Conservation (phyloP, 2,329 filamentous ascomycete species). For the Beauveria bassiana region DNA sequence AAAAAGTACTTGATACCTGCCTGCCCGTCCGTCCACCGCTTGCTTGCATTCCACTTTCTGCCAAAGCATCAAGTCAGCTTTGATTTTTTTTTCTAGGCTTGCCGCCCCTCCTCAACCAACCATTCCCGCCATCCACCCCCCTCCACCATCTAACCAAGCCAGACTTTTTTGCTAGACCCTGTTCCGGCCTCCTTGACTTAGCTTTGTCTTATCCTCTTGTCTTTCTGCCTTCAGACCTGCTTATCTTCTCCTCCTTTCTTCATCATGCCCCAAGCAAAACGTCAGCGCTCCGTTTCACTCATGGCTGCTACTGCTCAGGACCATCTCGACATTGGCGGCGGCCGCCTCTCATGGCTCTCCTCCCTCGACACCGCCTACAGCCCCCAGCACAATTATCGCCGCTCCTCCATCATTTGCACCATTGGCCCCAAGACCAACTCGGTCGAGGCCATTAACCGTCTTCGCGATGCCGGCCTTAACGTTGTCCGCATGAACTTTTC, state of each 20-base stretch:
- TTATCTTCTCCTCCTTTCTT: conserved; percentile 12
- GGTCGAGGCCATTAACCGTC: conserved; percentile 89
- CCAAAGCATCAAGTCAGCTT: neutral
- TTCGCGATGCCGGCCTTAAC: conserved; percentile 86
- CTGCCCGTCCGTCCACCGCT: conserved; percentile 7
- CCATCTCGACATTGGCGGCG: conserved; percentile 74
- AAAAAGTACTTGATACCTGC: neutral
- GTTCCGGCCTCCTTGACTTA: neutral
- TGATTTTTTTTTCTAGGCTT: neutral
- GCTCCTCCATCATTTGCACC: conserved; percentile 97
- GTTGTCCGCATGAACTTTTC: conserved; percentile 99
- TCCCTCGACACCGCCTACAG: conserved; percentile 81
- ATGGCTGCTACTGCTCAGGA: conserved; percentile 67
- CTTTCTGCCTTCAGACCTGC: neutral
- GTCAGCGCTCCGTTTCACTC: conserved; percentile 29
- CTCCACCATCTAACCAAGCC: neutral
- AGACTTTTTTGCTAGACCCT: conserved; percentile 5
- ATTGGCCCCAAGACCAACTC: conserved; percentile 99
- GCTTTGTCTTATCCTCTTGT: neutral
- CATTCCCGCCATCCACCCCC: conserved; percentile 1
- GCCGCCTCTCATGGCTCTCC: conserved; percentile 58
- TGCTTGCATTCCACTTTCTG: conserved; percentile 4
- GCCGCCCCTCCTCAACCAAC: conserved; percentile 11
- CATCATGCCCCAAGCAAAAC: conserved; percentile 27
- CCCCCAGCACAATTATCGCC: conserved; percentile 83